Evolutionary conservation across 108 stramenopile species (phyloP), one percentile per base, ranked within the genome.

Genomic region (Nitzschia sp.): DNA sequence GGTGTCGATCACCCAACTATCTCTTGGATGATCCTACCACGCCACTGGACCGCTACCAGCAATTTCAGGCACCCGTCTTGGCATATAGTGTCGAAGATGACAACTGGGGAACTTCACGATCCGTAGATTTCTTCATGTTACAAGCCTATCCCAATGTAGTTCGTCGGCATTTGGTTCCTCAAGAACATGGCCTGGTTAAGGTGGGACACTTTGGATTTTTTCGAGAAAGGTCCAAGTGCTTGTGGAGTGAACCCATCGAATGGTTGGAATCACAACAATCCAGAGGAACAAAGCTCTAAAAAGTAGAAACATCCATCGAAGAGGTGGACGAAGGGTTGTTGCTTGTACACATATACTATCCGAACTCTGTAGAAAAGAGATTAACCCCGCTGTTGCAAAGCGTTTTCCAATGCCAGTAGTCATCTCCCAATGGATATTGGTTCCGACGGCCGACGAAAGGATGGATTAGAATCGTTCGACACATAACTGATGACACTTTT

Each of bases 111-210:
- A 54, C 53, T 24, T 3, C 53, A 20, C 5, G 53, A 54, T 54
- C 53, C 2, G 53, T 54, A 9, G 53, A 54, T 54, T 20, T 24
- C 53, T 22, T 54, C 53, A 54, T 54, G 53, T 24, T 54, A 6
- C 25, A 20, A 20, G 53, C 53, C n/a, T 54, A 54, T 54, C 53
- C 53, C 53, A 54, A 54, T 24, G 53, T 54, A 2, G n/a, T 24
- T 24, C 53, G 53, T 6, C 20, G 21, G 7, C 53, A 54, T 9
- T 22, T 54, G 53, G 25, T 24, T 3, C 53, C 53, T 24, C 22
- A 20, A 20, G 53, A 22, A 6, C 53, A 24, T 2, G 22, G 22
- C 6, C 22, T 54, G 22, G 53, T 6, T 9, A 54, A 22, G 10
- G 20, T 54, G 8, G 53, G 53, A 24, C 53, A 54, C 21, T 54